Evolutionary conservation across 2,329 filamentous ascomycete species (phyloP).

Genomic region (Bipolaris bicolor): DNA sequence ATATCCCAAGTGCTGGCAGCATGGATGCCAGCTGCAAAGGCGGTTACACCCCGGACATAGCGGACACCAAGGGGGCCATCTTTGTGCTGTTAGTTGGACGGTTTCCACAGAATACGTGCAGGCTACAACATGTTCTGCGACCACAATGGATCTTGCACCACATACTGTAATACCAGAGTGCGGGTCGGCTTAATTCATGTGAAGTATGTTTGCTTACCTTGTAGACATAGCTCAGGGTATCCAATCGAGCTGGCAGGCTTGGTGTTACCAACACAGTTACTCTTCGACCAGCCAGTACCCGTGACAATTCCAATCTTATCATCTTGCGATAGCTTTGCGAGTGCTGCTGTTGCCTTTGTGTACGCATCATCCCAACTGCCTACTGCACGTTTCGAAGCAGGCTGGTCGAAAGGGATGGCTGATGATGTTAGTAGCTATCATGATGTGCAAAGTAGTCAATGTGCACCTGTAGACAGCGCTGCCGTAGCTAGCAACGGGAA

Average conservation of each 20-base stretch:
- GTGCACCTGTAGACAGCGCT: constrained; percentile 29
- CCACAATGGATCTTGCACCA: background rate
- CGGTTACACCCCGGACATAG: constrained; percentile 46
- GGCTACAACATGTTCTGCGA: background rate
- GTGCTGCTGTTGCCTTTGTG: constrained; percentile 48
- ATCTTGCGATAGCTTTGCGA: constrained; percentile 47
- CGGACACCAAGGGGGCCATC: constrained; percentile 51
- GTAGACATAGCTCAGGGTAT: constrained; percentile 48
- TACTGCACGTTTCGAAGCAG: constrained; percentile 31
- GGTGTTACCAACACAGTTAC: constrained; percentile 48
- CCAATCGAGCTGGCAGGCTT: constrained; percentile 43
- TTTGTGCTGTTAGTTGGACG: constrained; percentile 18
- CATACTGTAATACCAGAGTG: background rate
- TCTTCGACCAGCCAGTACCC: constrained; percentile 43
- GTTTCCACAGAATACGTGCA: background rate
- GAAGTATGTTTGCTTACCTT: constrained; percentile 37
- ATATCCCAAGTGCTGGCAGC: constrained; percentile 49
- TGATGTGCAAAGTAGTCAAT: background rate
- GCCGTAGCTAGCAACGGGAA: constrained; percentile 33
- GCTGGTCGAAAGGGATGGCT: constrained; percentile 31
- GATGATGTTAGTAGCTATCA: constrained; percentile 5
- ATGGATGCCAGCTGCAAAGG: constrained; percentile 50
- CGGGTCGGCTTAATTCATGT: background rate
- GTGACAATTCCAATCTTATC: constrained; percentile 52
- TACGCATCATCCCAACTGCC: constrained; percentile 49